Percentiles rank a stretch among this genome's conserved stretches.
These are phyloP conservation scores for Oryza meridionalis DNA, from an alignment of 176 grass and related monocot genomes.

Conservation along the genomic window DNA sequence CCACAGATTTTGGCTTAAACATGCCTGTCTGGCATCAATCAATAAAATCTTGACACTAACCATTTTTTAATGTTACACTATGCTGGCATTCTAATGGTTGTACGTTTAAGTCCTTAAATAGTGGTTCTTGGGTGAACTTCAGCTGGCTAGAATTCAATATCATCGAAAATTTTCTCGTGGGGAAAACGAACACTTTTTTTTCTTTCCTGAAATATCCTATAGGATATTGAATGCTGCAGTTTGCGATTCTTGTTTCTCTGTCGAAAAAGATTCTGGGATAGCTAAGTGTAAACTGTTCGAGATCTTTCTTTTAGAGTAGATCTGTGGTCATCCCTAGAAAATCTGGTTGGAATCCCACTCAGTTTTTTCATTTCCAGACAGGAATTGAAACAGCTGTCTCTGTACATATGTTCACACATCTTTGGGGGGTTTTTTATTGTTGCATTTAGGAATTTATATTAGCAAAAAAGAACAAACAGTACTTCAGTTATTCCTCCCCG, in stretches of 20 bases:
- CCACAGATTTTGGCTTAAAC: not conserved
- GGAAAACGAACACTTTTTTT: not conserved
- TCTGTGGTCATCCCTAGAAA: slow-evolving; percentile 1
- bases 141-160: not conserved
- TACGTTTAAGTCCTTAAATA: not conserved
- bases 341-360: not conserved
- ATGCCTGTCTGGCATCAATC: slow-evolving; percentile 19
- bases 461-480: not conserved
- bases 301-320: not conserved
- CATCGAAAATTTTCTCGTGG: not conserved
- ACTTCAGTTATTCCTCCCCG: not conserved
- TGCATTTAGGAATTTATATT: not conserved
- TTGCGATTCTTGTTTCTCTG: not conserved
- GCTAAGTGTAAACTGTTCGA: not conserved
- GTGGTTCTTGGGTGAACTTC: not conserved
- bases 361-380: not conserved
- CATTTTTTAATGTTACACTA: not conserved
- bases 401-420: not conserved
- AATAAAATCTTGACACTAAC: slow-evolving; percentile 18
- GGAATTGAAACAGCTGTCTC: not conserved
- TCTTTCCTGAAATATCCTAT: not conserved
- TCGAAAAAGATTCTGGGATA: not conserved
- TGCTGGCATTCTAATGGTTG: not conserved
- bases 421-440: not conserved
- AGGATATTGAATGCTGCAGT: not conserved